These are phyloP conservation scores for Diaporthe vaccinii DNA, from an alignment of 2,329 filamentous ascomycete genomes.

Conservation along the genomic window DNA sequence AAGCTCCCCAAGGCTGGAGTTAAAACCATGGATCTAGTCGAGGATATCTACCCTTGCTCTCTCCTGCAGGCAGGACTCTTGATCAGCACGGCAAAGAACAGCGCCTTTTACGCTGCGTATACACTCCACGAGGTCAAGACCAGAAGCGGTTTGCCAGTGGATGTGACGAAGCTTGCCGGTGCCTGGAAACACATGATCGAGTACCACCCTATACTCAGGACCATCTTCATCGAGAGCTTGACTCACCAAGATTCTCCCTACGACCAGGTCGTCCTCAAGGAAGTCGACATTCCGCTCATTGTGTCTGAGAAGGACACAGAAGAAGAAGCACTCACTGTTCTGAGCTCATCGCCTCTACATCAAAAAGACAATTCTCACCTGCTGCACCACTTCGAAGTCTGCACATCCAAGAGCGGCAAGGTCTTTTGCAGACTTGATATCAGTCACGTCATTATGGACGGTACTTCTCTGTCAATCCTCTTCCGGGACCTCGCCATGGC, in stretches of 20 bases:
- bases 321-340: background rate
- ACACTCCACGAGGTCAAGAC: slow-evolving; percentile 21
- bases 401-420: slow-evolving; percentile 1
- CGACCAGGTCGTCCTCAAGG: slow-evolving; percentile 50
- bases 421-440: slow-evolving; percentile 49
- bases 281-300: slow-evolving; percentile 31
- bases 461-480: slow-evolving; percentile 49
- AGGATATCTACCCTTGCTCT: slow-evolving; percentile 55
- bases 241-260: slow-evolving; percentile 44
- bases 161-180: slow-evolving; percentile 35
- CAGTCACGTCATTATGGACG: slow-evolving; percentile 53
- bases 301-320: slow-evolving; percentile 16
- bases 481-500: slow-evolving; percentile 47
- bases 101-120: slow-evolving; percentile 43
- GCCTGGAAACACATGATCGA: slow-evolving; percentile 48
- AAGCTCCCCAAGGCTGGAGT: slow-evolving; percentile 43
- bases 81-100: slow-evolving; percentile 49
- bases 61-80: slow-evolving; percentile 55
- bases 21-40: slow-evolving; percentile 43
- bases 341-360: slow-evolving; percentile 2
- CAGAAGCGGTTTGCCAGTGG: slow-evolving; percentile 28
- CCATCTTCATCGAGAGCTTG: slow-evolving; percentile 50
- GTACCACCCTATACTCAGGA: slow-evolving; percentile 50
- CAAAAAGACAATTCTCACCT: slow-evolving; percentile 7
- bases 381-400: slow-evolving; percentile 9